phyloP scores from a whole-genome alignment of 768 basidiomycete species.

The Hericium alpestre region DNA sequence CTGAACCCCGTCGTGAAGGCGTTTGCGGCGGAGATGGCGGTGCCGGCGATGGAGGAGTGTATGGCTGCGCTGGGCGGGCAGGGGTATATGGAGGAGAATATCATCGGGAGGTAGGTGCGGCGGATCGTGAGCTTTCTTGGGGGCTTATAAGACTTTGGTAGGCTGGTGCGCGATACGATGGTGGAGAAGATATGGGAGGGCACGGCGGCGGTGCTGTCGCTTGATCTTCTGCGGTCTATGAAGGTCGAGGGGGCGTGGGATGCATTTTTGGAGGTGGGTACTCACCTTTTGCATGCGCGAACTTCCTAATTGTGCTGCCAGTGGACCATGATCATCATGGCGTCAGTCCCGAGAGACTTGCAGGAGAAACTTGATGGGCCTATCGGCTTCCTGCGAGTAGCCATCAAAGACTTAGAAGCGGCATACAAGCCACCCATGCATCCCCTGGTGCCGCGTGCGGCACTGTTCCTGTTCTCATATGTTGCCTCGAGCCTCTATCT shows the following conservation, averaged over 20 bases:
- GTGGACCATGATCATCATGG: conserved; percentile 42
- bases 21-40: conserved; percentile 56
- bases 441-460: conserved; percentile 43
- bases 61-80: conserved; percentile 69
- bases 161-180: conserved; percentile 52
- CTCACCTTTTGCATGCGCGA: not conserved
- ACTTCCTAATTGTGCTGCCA: conserved; percentile 13
- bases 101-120: conserved; percentile 41
- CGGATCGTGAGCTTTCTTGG: not conserved
- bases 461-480: conserved; percentile 48
- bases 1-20: conserved; percentile 64
- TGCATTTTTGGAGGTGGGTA: conserved; percentile 40
- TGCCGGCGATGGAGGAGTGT: conserved; percentile 56
- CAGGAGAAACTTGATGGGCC: conserved; percentile 17
- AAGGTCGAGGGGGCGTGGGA: conserved; percentile 31
- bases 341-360: conserved; percentile 31
- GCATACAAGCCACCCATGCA: conserved; percentile 33
- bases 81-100: conserved; percentile 79
- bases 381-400: conserved; percentile 23
- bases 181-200: conserved; percentile 86
- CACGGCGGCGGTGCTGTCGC: conserved; percentile 53
- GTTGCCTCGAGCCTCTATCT: conserved; percentile 44
- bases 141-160: conserved; percentile 7
- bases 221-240: conserved; percentile 54
- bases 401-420: conserved; percentile 28